Evolutionary conservation across 768 basidiomycete genomes (phyloP).

Genomic region (Gloeopeniophorella convolvens): DNA sequence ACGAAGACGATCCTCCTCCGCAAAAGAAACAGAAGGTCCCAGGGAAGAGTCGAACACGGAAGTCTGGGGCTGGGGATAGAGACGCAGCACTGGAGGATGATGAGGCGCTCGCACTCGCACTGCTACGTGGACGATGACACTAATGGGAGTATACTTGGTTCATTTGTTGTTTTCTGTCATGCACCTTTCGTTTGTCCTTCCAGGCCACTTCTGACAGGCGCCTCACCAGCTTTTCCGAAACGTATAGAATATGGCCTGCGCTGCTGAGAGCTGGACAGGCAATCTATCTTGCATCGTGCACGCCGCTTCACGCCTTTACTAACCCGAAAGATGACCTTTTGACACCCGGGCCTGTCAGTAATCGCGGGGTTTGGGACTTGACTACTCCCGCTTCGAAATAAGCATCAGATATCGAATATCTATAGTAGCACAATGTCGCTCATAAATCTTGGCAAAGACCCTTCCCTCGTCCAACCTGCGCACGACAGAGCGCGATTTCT

Average conservation of each 20-base stretch:
- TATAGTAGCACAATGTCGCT: neutral
- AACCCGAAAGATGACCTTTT: too few relatives aligned
- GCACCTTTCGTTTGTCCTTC: neutral
- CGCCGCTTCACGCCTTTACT: too few relatives aligned
- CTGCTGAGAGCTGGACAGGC: too few relatives aligned
- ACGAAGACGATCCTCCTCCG: constrained; percentile 28
- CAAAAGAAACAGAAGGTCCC: constrained; percentile 29
- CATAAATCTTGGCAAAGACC: constrained; percentile 60
- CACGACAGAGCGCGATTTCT: constrained; percentile 69
- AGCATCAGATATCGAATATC: neutral
- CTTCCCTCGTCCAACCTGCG: constrained; percentile 66
- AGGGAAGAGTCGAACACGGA: constrained; percentile 16
- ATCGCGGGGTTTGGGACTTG: too few relatives aligned
- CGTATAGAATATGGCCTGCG: too few relatives aligned
- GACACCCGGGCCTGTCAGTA: too few relatives aligned
- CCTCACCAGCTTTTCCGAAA: too few relatives aligned
- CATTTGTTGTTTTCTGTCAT: neutral
- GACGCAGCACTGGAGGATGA: constrained; percentile 42
- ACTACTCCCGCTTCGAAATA: too few relatives aligned
- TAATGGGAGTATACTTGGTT: neutral
- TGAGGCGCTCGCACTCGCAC: constrained; percentile 56
- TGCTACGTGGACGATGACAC: constrained; percentile 38
- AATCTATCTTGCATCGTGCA: too few relatives aligned
- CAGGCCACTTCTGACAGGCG: too few relatives aligned
- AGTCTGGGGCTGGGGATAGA: constrained; percentile 30